Evolutionary conservation across 768 basidiomycete genomes (phyloP), one percentile per base, ranked within the genome.

Genomic region (Mycena indigotica): DNA sequence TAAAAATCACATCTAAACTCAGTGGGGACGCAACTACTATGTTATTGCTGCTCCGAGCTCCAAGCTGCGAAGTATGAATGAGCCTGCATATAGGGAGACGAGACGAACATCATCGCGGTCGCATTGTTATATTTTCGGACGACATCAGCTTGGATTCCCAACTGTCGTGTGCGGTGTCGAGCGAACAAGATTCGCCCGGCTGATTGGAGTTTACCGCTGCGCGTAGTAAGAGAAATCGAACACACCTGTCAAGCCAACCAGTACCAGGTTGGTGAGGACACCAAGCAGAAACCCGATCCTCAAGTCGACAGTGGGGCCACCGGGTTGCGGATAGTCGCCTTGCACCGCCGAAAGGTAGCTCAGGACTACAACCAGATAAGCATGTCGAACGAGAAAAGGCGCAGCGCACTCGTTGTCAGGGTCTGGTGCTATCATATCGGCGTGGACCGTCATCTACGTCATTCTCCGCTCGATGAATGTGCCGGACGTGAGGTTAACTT

Each of bases 201-300:
- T 35, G 32, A 8, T 8, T 8, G 17, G 8, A 8, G 32, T 17
- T 26, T 12, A 12, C 24, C n/a, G n/a, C 32, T 8, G 17, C 17
- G 8, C 17, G 32, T 17, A 35, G 32, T 17, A 17, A n/a, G n/a
- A n/a, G n/a, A 16, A 19, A 30, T 10, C 38, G n/a, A 17, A 17
- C 60, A 24, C 50, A 58, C 61, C 61, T 32, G 54, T 62, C 29
- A 62, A 57, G 28, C 57, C 57, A 12, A 62, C 57, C 3, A 62
- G 29, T 25, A 62, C 29, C 23, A 62, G 30, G 32, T 62, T 62
- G 19, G 57, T 62, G 21, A 62, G 21, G 24, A 58, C 39, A 6
- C 57, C 32, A 3, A 62, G 53, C 12, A 29, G 1, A 13, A 62
- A 62, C 1, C 57, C 61, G 12, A 58, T 29, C 2, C 54, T 50